Base-by-base conservation (phyloP, 176 grass and related monocot genomes). In the Aegilops umbellulata region DNA sequence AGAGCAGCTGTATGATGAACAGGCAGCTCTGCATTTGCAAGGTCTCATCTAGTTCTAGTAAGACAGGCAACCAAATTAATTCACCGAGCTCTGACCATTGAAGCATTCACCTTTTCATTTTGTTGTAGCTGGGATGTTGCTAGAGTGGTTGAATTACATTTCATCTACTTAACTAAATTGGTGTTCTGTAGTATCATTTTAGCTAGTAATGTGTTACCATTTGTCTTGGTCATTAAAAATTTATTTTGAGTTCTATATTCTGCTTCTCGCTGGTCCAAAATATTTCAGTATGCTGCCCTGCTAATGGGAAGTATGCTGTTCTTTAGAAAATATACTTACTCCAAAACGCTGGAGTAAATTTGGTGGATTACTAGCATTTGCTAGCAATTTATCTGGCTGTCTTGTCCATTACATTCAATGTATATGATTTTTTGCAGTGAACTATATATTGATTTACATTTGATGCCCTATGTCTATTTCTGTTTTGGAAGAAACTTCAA, bases 151-250 rank as follows among this genome's bases (percentile, higher is more conserved):
- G 60, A 11, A 51, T 77, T 65, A 64, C n/a, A 8, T 58, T 58
- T 58, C 13, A 35, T 82, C n/a, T n/a, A 63, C 65, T 63, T 70
- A 31, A 71, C 29, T 58, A 69, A 70, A 78, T 51, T 72, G 73
- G 7, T 78, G 31, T n/a, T 86, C 19, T 82, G 8, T 24, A 78
- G 42, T 60, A 23, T 41, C 20, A 80, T 7, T 57, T 73, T 79
- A 80, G 23, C 10, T 34, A 1, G 30, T 80, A 63, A 36, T 35
- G 10, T 69, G 35, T 57, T 87, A 74, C 23, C 35, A 23, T 58
- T 60, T 64, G 17, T 82, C 34, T 55, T 55, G 9, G 19, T 27
- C 13, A 0, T 63, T 77, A 69, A 31, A 0, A 39, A 5, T 10
- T 75, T 63, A 3, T 19, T 58, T 84, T 34, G 13, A 63, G 11